A percentile compares a stretch with the other conserved stretches of the same genome.
These are phyloP conservation scores for Phytopythium helicoides DNA, from an alignment of 352 stramenopile species.

Conservation along the genomic window DNA sequence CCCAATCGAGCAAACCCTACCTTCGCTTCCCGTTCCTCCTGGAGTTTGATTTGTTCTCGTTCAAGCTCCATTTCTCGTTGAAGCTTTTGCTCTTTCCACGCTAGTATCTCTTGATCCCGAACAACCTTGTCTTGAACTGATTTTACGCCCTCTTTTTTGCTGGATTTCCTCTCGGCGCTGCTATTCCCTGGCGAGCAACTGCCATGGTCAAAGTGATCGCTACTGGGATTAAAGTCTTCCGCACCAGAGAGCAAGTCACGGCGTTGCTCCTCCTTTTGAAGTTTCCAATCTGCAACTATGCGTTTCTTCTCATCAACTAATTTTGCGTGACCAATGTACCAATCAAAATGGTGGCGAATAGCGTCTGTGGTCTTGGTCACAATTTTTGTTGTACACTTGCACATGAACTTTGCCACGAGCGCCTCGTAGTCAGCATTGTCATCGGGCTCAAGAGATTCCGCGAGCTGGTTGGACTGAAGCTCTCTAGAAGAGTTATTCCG, in stretches of 20 bases:
- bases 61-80: slow-evolving; percentile 26
- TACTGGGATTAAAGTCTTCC: background rate
- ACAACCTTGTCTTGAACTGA: slow-evolving; percentile 19
- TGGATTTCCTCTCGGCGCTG: background rate
- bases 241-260: slow-evolving; percentile 13
- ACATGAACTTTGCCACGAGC: slow-evolving; percentile 40
- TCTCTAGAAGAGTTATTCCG: background rate
- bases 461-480: slow-evolving; percentile 7
- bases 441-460: slow-evolving; percentile 1
- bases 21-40: slow-evolving; percentile 40
- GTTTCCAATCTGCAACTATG: slow-evolving; percentile 55
- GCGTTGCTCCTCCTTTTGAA: slow-evolving; percentile 42
- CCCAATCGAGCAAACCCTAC: background rate
- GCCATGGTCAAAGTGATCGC: slow-evolving; percentile 3
- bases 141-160: background rate
- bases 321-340: slow-evolving; percentile 55
- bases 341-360: slow-evolving; percentile 63
- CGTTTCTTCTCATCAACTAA: slow-evolving; percentile 63
- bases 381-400: slow-evolving; percentile 47
- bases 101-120: slow-evolving; percentile 23
- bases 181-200: background rate
- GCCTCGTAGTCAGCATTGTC: slow-evolving; percentile 34
- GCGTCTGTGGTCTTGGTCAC: slow-evolving; percentile 52
- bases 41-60: slow-evolving; percentile 30
- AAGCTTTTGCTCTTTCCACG: slow-evolving; percentile 51